Evolutionary conservation across 768 basidiomycete genomes (phyloP).

Genomic region (Nevesoporus exiguus): DNA sequence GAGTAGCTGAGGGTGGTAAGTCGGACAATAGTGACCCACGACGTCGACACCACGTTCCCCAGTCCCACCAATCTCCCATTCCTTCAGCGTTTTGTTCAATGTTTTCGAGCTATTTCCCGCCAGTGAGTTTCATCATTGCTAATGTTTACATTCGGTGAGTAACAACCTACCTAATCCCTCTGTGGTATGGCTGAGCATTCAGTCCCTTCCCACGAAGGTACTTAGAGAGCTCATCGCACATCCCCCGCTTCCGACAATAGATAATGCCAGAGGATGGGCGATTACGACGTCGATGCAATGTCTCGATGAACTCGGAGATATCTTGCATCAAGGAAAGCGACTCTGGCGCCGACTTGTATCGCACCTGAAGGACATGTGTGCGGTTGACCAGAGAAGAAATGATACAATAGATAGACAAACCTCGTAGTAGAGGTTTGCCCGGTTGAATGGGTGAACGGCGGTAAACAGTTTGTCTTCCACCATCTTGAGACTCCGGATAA

Average conservation of each 20-base stretch:
- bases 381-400: not conserved
- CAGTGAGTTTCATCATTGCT: not conserved
- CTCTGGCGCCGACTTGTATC: conserved; percentile 55
- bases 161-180: conserved; percentile 52
- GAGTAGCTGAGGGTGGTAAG: not conserved
- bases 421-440: conserved; percentile 79
- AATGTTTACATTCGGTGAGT: not conserved
- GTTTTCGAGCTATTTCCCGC: conserved; percentile 36
- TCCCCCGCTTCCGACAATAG: conserved; percentile 66
- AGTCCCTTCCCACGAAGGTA: conserved; percentile 67
- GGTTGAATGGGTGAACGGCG: conserved; percentile 78
- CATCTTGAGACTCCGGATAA: conserved; percentile 65
- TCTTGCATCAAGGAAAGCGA: conserved; percentile 57
- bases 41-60: conserved; percentile 59
- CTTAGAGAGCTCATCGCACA: conserved; percentile 63
- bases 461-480: conserved; percentile 50
- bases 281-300: conserved; percentile 56
- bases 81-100: conserved; percentile 52
- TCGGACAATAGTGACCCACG: conserved; percentile 36
- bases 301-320: conserved; percentile 62
- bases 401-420: conserved; percentile 31
- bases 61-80: conserved; percentile 56
- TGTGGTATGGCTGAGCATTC: conserved; percentile 70
- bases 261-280: conserved; percentile 67
- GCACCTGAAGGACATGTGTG: conserved; percentile 41